These are phyloP conservation scores for Alternaria novae-zelandiae DNA, from an alignment of 2,329 filamentous ascomycete species.

Conservation along the genomic window DNA sequence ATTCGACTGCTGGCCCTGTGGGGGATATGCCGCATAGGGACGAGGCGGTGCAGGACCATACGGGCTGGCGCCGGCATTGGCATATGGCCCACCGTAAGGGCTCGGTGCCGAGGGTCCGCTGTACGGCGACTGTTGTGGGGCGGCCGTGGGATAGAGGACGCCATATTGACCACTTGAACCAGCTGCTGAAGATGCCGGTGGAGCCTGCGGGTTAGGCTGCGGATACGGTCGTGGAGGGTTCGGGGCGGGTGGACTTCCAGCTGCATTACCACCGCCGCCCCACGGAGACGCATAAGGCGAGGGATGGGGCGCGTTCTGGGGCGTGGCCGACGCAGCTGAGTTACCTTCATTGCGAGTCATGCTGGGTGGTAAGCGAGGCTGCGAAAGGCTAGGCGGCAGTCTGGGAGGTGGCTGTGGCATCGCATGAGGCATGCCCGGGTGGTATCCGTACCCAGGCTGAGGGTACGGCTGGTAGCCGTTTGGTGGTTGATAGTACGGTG, in stretches of 20 bases:
- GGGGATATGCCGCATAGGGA: conserved; percentile 38
- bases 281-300: conserved; percentile 48
- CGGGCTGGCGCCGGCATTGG: conserved; percentile 35
- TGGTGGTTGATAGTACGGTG: conserved; percentile 39
- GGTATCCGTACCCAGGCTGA: conserved; percentile 36
- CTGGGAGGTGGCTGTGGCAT: conserved; percentile 39
- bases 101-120: conserved; percentile 27
- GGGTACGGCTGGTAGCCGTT: conserved; percentile 40
- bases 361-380: conserved; percentile 46
- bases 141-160: conserved; percentile 41
- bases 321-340: conserved; percentile 28
- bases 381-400: conserved; percentile 35
- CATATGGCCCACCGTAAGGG: conserved; percentile 40
- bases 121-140: conserved; percentile 31
- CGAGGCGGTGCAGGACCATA: conserved; percentile 33
- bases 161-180: conserved; percentile 42
- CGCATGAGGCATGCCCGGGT: conserved; percentile 40
- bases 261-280: conserved; percentile 40
- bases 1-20: conserved; percentile 26
- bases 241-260: conserved; percentile 32
- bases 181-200: conserved; percentile 29
- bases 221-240: conserved; percentile 42
- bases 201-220: conserved; percentile 31
- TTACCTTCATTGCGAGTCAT: conserved; percentile 38
- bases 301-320: conserved; percentile 35